phyloP scores from a whole-genome alignment of 192 early-diverging fungal species.

The Funneliformis mosseae region DNA sequence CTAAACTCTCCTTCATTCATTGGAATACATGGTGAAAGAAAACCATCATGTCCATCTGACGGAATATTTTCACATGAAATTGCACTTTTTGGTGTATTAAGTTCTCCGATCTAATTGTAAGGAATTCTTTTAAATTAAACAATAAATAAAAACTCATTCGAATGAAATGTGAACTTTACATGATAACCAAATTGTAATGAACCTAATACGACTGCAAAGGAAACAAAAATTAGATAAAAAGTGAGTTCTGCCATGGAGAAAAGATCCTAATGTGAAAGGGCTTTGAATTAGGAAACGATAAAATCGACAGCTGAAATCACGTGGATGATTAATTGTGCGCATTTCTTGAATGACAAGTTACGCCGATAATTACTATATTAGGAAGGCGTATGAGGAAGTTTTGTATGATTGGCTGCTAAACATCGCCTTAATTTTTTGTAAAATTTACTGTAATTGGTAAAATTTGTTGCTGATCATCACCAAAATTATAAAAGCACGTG shows the following conservation, averaged over 20 bases:
- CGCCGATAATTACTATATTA: no score
- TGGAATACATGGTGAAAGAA: conserved; percentile 66
- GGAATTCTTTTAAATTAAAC: neutral
- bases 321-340: no score
- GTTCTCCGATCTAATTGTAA: conserved; percentile 51
- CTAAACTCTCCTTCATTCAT: conserved; percentile 68
- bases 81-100: conserved; percentile 58
- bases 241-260: conserved; percentile 42
- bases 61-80: conserved; percentile 46
- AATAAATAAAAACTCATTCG: neutral
- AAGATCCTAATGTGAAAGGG: no score
- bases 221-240: conserved; percentile 44
- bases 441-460: no score
- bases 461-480: no score
- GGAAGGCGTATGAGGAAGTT: no score
- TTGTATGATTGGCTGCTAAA: no score
- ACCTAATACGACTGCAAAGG: conserved; percentile 47
- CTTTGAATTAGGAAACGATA: no score
- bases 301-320: no score
- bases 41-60: conserved; percentile 5
- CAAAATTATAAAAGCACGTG: no score
- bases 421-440: no score
- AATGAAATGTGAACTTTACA: conserved; percentile 12
- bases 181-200: conserved; percentile 64
- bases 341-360: no score